A percentile compares a stretch with the other conserved stretches of the same genome.
These are phyloP conservation scores for Trichosporon sp. DNA, from an alignment of 1,284 basidiomycete species.

Conservation along the genomic window DNA sequence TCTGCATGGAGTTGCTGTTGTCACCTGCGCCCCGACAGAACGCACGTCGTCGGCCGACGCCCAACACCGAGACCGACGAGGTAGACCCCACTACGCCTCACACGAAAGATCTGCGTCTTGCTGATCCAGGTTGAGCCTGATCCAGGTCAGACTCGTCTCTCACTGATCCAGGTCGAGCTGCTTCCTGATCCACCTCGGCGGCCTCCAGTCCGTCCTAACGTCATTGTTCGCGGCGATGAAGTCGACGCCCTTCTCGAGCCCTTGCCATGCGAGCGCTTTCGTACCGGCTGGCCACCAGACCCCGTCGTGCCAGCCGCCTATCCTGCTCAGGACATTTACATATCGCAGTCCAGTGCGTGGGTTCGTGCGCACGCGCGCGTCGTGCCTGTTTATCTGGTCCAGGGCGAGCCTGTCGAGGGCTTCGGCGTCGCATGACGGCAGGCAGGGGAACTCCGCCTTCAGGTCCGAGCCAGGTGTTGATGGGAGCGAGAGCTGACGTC, in stretches of 20 bases:
- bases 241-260: background rate
- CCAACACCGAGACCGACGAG: no score
- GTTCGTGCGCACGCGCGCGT: background rate
- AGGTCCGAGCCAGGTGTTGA: background rate
- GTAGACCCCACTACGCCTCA: no score
- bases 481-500: background rate
- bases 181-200: background rate
- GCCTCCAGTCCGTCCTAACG: background rate
- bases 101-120: background rate
- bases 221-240: background rate
- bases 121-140: background rate
- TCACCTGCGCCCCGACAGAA: no score
- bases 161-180: background rate
- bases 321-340: conserved; percentile 1
- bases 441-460: background rate
- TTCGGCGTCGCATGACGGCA: background rate
- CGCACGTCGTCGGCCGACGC: no score
- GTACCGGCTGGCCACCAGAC: background rate
- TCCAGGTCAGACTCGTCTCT: background rate
- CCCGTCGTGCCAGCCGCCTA: background rate
- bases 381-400: background rate
- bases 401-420: background rate
- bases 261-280: background rate
- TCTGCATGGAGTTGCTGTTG: no score
- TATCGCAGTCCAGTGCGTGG: background rate